phyloP scores from a whole-genome alignment of 1,284 basidiomycete genomes.

The Rhizoctonia solani region DNA sequence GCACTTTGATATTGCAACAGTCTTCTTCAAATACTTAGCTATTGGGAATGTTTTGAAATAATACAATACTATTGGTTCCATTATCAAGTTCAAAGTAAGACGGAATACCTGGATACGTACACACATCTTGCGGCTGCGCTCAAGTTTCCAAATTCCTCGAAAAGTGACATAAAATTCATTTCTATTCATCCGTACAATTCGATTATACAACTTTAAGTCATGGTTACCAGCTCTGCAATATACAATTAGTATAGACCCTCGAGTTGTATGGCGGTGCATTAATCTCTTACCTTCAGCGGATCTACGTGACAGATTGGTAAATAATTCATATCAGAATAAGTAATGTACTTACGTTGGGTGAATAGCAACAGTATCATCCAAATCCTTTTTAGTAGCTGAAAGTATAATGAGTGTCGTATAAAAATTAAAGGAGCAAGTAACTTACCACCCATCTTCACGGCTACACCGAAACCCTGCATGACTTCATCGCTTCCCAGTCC shows the following conservation, averaged over 20 bases:
- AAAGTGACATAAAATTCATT: background rate
- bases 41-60: too few relatives aligned
- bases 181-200: background rate
- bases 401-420: background rate
- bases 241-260: background rate
- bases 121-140: too few relatives aligned
- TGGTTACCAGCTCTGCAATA: slow-evolving; percentile 39
- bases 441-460: slow-evolving; percentile 91
- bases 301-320: slow-evolving; percentile 25
- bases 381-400: slow-evolving; percentile 76
- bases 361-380: slow-evolving; percentile 90
- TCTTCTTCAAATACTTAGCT: too few relatives aligned
- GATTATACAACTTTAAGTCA: slow-evolving; percentile 35
- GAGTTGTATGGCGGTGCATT: background rate
- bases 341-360: slow-evolving; percentile 69
- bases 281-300: slow-evolving; percentile 39
- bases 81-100: too few relatives aligned
- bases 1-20: background rate
- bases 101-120: too few relatives aligned
- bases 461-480: slow-evolving; percentile 92
- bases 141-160: too few relatives aligned
- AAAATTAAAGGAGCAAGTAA: slow-evolving; percentile 26
- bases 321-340: background rate
- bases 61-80: too few relatives aligned
- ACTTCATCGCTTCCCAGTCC: slow-evolving; percentile 90